Conservation (phyloP, 306 rosid genomes). For the Malus fusca region DNA sequence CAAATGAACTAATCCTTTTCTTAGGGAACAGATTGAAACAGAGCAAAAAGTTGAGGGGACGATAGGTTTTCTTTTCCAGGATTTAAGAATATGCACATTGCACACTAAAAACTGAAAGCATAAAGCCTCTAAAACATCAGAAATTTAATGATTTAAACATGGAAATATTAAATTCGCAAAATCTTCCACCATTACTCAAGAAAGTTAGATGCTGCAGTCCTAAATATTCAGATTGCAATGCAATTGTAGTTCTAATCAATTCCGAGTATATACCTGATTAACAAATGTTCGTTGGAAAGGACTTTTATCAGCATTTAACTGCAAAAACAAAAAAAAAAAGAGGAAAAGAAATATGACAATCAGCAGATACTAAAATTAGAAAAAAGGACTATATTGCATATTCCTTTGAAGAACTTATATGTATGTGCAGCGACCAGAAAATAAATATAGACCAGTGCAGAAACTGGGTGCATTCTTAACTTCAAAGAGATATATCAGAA, state of each 20-base stretch:
- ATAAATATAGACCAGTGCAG: neutral
- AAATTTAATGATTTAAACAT: neutral
- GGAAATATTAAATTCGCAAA: neutral
- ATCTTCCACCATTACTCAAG: neutral
- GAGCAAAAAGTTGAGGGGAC: neutral
- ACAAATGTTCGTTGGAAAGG: slow-evolving; percentile 96
- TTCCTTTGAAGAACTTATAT: neutral
- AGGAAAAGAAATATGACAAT: slow-evolving; percentile 11
- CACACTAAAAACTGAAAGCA: slow-evolving; percentile 4
- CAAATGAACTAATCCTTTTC: neutral
- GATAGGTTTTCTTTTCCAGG: neutral
- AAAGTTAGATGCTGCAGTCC: slow-evolving; percentile 1
- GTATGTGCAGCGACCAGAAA: neutral
- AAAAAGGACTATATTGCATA: neutral
- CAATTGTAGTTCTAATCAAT: slow-evolving; percentile 12
- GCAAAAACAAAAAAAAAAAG: slow-evolving; percentile 25
- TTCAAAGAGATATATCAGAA: neutral
- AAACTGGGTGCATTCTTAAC: neutral
- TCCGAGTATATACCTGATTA: slow-evolving; percentile 61
- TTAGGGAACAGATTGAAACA: neutral
- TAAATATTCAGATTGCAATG: slow-evolving; percentile 9
- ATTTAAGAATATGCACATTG: neutral
- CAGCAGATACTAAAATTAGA: slow-evolving; percentile 5
- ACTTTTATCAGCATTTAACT: slow-evolving; percentile 95
- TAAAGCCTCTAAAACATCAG: slow-evolving; percentile 7